phyloP scores from a whole-genome alignment of 345 rosid species.

The Bruguiera parviflora region DNA sequence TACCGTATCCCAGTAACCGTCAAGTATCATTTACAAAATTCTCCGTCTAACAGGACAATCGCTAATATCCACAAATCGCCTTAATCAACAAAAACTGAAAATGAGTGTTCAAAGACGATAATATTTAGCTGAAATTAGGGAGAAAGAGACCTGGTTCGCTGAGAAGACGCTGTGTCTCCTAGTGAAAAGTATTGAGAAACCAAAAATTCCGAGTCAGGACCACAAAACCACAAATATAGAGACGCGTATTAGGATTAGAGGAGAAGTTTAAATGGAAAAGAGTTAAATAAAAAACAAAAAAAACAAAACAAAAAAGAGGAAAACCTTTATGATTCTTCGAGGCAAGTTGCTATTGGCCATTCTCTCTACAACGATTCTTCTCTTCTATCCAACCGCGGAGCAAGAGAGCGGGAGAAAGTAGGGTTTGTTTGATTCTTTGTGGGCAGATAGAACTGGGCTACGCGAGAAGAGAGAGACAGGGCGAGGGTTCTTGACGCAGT shows the following conservation, averaged over 20 bases:
- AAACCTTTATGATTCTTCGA: constrained; percentile 93
- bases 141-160: constrained; percentile 75
- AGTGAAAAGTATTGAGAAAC: constrained; percentile 6
- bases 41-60: no score
- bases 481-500: no score
- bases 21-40: no score
- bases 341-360: constrained; percentile 96
- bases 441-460: no score
- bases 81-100: background rate
- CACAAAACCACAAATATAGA: background rate
- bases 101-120: background rate
- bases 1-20: no score
- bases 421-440: no score
- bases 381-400: no score
- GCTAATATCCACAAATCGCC: no score
- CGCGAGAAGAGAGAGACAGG: no score
- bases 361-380: constrained; percentile 12
- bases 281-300: background rate
- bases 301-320: background rate
- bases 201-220: background rate
- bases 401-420: no score
- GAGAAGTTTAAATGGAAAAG: no score
- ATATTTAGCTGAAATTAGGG: background rate
- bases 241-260: background rate
- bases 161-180: constrained; percentile 99